These are phyloP conservation scores for Ophiostoma montium DNA, from an alignment of 2,329 filamentous ascomycete species.

Conservation along the genomic window DNA sequence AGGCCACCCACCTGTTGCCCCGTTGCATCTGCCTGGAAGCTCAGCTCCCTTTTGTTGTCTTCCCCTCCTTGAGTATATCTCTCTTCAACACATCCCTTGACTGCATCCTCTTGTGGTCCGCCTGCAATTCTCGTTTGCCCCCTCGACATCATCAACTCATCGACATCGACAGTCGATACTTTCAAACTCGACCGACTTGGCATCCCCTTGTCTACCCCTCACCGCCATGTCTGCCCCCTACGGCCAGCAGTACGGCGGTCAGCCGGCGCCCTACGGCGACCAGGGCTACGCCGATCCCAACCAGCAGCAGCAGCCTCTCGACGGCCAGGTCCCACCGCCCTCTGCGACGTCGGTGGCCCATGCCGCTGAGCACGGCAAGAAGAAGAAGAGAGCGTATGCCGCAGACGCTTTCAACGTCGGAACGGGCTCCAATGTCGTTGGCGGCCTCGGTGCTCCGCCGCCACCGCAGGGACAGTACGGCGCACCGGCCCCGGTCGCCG, in stretches of 20 bases:
- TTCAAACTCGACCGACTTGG: background rate
- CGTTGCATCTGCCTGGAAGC: background rate
- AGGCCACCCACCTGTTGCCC: too few species aligned
- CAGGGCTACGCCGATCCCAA: conserved; percentile 22
- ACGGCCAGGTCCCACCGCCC: conserved; percentile 24
- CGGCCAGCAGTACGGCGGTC: conserved; percentile 19
- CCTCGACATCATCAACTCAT: background rate
- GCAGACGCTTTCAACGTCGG: conserved; percentile 91
- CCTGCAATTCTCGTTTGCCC: too few species aligned
- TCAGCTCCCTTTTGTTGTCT: background rate
- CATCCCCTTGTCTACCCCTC: conserved; percentile 7
- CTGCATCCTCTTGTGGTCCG: background rate
- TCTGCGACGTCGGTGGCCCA: conserved; percentile 18
- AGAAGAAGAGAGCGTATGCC: conserved; percentile 93
- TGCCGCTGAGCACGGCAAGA: conserved; percentile 39
- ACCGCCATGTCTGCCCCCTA: conserved; percentile 43
- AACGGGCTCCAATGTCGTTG: conserved; percentile 64
- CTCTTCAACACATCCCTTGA: background rate
- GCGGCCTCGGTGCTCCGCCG: conserved; percentile 28
- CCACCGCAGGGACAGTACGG: conserved; percentile 31
- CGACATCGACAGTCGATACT: background rate
- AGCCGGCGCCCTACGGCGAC: conserved; percentile 27
- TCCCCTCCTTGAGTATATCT: too few species aligned
- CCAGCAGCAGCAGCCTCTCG: conserved; percentile 25
- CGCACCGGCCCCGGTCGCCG: conserved; percentile 25